These are phyloP conservation scores for Gyromitra esculenta DNA, from an alignment of 2,329 filamentous ascomycete genomes.

Conservation along the genomic window DNA sequence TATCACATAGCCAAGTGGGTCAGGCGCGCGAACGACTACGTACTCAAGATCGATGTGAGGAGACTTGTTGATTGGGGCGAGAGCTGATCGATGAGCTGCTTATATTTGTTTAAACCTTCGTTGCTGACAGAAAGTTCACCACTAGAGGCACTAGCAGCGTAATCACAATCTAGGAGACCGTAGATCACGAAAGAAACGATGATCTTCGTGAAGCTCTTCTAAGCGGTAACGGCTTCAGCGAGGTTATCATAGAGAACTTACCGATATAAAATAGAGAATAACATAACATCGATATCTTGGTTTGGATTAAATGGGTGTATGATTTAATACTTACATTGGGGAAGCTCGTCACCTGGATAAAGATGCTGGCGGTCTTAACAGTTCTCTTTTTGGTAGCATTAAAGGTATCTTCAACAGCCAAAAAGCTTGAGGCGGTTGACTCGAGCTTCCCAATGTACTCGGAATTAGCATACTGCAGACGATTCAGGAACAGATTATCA, in stretches of 20 bases:
- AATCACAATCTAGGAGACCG: constrained; percentile 64
- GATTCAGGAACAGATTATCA: constrained; percentile 64
- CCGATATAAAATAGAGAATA: neutral
- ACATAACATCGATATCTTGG: neutral
- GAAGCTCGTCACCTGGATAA: constrained; percentile 63
- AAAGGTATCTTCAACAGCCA: constrained; percentile 59
- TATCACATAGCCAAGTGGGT: constrained; percentile 63
- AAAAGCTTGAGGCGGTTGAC: constrained; percentile 61
- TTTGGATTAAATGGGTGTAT: neutral
- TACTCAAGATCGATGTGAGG: constrained; percentile 58
- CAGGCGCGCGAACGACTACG: constrained; percentile 63
- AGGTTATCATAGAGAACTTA: constrained; percentile 53
- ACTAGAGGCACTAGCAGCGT: constrained; percentile 67
- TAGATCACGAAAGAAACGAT: constrained; percentile 64
- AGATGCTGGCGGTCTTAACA: constrained; percentile 62
- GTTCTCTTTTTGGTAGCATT: constrained; percentile 61
- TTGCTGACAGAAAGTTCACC: constrained; percentile 67
- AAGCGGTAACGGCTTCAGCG: constrained; percentile 61
- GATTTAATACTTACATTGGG: constrained; percentile 59
- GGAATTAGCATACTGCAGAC: constrained; percentile 65
- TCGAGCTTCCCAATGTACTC: constrained; percentile 62
- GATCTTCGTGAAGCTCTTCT: constrained; percentile 60
- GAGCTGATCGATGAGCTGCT: constrained; percentile 67
- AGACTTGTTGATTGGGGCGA: constrained; percentile 58
- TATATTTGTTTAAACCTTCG: constrained; percentile 66